Percentiles rank a stretch among this genome's conserved stretches.
phyloP scores from a whole-genome alignment of 2,329 filamentous ascomycete species.

The Arachnomyces sp. region DNA sequence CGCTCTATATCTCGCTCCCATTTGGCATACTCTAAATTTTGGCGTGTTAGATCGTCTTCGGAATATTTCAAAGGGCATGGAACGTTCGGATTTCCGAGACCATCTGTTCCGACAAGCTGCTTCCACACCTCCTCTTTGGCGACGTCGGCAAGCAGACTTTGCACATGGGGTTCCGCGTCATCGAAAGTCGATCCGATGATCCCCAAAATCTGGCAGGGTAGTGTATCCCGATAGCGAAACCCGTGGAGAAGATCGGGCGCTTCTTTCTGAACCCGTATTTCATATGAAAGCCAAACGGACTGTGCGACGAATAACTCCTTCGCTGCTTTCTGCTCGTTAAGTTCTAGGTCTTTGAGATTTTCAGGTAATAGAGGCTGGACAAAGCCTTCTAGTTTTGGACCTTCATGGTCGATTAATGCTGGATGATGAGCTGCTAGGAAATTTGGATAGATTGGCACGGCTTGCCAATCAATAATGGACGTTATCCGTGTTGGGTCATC shows the following conservation, averaged over 20 bases:
- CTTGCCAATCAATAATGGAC: conserved; percentile 30
- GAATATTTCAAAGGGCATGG: conserved; percentile 13
- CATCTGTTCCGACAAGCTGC: conserved; percentile 10
- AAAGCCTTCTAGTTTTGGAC: conserved; percentile 11
- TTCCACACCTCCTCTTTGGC: conserved; percentile 9
- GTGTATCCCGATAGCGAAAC: conserved; percentile 9
- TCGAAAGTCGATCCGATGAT: conserved; percentile 12
- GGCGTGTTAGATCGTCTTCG: conserved; percentile 7
- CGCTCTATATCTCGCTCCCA: conserved; percentile 15
- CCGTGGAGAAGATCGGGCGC: conserved; percentile 10
- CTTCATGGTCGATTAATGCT: conserved; percentile 19
- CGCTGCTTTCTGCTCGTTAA: conserved; percentile 8
- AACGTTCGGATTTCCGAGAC: conserved; percentile 5
- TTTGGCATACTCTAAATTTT: conserved; percentile 9
- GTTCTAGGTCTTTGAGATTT: conserved; percentile 8
- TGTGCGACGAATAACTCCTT: conserved; percentile 11
- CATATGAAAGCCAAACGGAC: conserved; percentile 14
- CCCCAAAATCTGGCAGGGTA: conserved; percentile 7
- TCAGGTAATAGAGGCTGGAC: conserved; percentile 9
- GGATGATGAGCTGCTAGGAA: conserved; percentile 21
- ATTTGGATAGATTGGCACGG: conserved; percentile 19
- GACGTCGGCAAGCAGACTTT: conserved; percentile 9
- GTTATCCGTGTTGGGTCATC: conserved; percentile 21
- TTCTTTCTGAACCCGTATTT: conserved; percentile 11
- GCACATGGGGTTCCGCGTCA: conserved; percentile 12